Evolutionary conservation across 2,329 filamentous ascomycete species (phyloP), one percentile per base, ranked within the genome.

Genomic region (Scedosporium dehoogii): DNA sequence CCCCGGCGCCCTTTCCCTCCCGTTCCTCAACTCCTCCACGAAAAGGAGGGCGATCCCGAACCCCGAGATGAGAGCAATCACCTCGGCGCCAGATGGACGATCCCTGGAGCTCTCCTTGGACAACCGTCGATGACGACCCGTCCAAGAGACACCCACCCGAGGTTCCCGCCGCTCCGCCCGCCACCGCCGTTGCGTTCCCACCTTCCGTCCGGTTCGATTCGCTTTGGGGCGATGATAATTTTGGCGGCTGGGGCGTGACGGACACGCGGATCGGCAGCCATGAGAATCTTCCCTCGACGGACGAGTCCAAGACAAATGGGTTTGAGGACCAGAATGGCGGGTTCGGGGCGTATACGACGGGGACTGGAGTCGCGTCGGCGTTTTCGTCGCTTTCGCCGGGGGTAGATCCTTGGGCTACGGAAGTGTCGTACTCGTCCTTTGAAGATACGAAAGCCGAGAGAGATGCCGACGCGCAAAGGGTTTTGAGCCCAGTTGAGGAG

Each of bases 41-140:
- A 3, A 55, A 55, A 55, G 51, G 51, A 55, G 51, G 51, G 18
- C n/a, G 21, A 23, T 55, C 23, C 23, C 51, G 12, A 14, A 55
- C 51, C 51, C 51, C 51, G 56, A 58, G 27, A 58, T 58, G 56
- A 58, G 23, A 58, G 7, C 27, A 18, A 33, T 58, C 29, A 58
- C 27, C 27, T 38, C 38, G 51, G 21, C 23, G 16, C 16, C 29
- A 38, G 56, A 58, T 58, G 56, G 38, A 58, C 16, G 33, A 58
- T 58, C 56, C 56, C 23, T 58, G 56, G 56, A 58, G 56, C 27
- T 58, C 56, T 27, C 29, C 56, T 38, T 58, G 56, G 56, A 33
- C 56, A 5, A 38, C 29, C 21, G 29, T 58, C 56, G 51, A 55
- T 55, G 51, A 55, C 23, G 51, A 55, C 21, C 51, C 18, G 51